Conservation (phyloP, 208 protist species). For the Lotmaria passim region DNA sequence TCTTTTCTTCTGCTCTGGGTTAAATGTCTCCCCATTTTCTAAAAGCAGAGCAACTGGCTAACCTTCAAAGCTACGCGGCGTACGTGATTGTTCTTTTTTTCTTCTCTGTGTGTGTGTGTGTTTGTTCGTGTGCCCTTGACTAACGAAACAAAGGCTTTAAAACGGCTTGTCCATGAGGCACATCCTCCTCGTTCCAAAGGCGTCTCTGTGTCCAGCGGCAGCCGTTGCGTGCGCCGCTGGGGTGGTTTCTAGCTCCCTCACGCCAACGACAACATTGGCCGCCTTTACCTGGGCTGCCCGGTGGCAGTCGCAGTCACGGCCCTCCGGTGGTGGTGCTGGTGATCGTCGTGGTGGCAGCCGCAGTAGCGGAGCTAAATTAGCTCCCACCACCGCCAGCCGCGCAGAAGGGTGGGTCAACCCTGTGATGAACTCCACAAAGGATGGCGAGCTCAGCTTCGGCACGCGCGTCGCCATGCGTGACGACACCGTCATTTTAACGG, state of each 20-base stretch:
- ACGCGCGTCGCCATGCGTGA: constrained; percentile 76
- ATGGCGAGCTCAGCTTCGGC: constrained; percentile 56
- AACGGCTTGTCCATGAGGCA: too few species aligned
- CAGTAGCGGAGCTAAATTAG: constrained; percentile 1
- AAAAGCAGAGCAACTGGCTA: too few species aligned
- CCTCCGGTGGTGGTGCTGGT: constrained; percentile 16
- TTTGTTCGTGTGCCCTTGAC: too few species aligned
- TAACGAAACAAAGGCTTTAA: too few species aligned
- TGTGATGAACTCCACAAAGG: constrained; percentile 51
- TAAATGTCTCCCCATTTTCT: too few species aligned
- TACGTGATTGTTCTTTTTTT: too few species aligned
- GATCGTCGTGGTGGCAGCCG: constrained; percentile 7
- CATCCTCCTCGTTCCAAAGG: neutral
- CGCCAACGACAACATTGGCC: neutral
- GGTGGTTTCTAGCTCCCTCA: neutral
- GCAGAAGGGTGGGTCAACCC: neutral
- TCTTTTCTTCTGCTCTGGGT: too few species aligned
- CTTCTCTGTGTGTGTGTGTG: too few species aligned
- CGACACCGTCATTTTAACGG: constrained; percentile 56
- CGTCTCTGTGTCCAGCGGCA: neutral
- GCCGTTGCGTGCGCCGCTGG: neutral
- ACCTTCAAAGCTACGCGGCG: too few species aligned
- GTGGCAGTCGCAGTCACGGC: constrained; percentile 5
- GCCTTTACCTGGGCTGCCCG: constrained; percentile 6
- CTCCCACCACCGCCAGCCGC: neutral